These are phyloP conservation scores for Rosa multiflora DNA, from an alignment of 306 rosid species.

Conservation along the genomic window DNA sequence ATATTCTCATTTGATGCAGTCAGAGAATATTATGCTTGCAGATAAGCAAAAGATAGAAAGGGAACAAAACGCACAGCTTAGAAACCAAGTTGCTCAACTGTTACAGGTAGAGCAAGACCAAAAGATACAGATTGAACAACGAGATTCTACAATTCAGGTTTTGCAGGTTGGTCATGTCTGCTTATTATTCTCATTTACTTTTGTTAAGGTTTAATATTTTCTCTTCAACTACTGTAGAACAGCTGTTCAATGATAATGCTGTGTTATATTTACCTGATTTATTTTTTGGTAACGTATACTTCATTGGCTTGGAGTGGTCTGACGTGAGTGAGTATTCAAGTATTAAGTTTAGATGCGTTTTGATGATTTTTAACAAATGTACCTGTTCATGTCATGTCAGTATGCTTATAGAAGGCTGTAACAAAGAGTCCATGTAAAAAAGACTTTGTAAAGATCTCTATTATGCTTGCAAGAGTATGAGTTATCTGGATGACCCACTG, in stretches of 20 bases:
- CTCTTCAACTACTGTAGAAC: not conserved
- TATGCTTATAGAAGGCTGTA: too few species aligned
- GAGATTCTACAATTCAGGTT: conserved; percentile 69
- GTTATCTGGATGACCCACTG: too few species aligned
- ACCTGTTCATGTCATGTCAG: too few species aligned
- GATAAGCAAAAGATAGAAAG: conserved; percentile 80
- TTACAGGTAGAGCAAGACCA: conserved; percentile 82
- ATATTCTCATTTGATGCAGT: conserved; percentile 56
- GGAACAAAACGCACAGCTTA: conserved; percentile 83
- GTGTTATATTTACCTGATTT: too few species aligned
- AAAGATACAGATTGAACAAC: conserved; percentile 69
- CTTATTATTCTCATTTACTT: not conserved
- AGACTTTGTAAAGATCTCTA: too few species aligned
- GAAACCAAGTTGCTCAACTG: conserved; percentile 91
- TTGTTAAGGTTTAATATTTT: not conserved
- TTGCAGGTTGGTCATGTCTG: conserved; percentile 63
- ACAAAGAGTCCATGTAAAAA: too few species aligned
- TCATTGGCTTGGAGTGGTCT: too few species aligned
- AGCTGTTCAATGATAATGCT: not conserved
- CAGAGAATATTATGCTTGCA: conserved; percentile 68
- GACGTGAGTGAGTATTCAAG: too few species aligned
- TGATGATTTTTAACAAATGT: too few species aligned
- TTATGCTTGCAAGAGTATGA: too few species aligned
- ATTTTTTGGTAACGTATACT: too few species aligned
- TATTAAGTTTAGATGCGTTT: too few species aligned